Evolutionary conservation across 2,329 filamentous ascomycete species (phyloP), one percentile per base, ranked within the genome.

Genomic region (Triangularia verruculosa): DNA sequence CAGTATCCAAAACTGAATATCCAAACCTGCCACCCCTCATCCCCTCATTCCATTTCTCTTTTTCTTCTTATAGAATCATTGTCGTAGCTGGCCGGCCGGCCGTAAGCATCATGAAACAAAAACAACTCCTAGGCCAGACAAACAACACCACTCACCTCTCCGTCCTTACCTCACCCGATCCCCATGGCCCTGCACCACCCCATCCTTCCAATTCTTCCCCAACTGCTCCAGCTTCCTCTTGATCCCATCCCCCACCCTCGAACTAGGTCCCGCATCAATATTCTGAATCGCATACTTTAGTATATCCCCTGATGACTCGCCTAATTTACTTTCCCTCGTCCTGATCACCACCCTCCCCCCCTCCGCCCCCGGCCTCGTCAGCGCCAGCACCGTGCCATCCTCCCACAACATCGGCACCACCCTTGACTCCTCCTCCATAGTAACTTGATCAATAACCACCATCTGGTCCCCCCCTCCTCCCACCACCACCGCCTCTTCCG

Each of bases 181-280:
- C 34, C 62, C 64, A 66, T 61, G 39, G 5, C 39, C n/a, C 39
- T 47, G n/a, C n/a, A 47, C n/a, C n/a, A n/a, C n/a, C 17, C 77
- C 74, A 2, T 71, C 61, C n/a, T 67, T 74, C 80, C 80, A 82
- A 67, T 77, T 75, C 2, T 63, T 70, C 1, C 72, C 71, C n/a
- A 82, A 69, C 0, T 72, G 59, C 0, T 74, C 63, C 4, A 83
- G 72, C 72, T 82, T 82, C 32, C 80, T 74, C 61, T 72, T 75
- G 58, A 83, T 78, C 13, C 80, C 80, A 51, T 81, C 79, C 17
- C 76, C 74, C 11, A 83, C 72, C 3, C 79, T 75, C 1, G 77
- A 76, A 67, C 77, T 79, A n/a, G 74, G 61, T 4, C 78, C 78
- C 3, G 75, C 74, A 5, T 77, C 74, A 8, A 83, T 73, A 15